Base-by-base conservation (phyloP, 148 eudicot genomes). In the Rhododendron simsii region DNA sequence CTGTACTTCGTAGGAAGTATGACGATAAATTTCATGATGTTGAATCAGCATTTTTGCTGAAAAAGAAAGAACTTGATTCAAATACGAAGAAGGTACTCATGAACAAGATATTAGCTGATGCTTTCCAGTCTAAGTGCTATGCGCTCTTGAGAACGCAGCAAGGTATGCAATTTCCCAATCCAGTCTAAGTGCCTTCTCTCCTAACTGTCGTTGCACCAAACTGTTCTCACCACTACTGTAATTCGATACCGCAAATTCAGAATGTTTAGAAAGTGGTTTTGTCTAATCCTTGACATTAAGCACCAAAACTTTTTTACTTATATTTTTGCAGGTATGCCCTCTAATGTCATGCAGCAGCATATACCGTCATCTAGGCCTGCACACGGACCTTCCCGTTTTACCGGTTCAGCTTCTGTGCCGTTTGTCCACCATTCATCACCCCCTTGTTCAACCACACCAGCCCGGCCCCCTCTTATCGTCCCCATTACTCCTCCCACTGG, bases 21-120 rank as follows among this genome's bases (percentile, higher is more conserved):
- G 92, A 89, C 41, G 85, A 83, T 80, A 93, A 88, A 88, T 87
- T 86, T 78, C 86, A 92, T 89, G 94, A 91, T 59, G 92, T 91
- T 39, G 98, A 95, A 78, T 84, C 93, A 61, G 88, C 91, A 79
- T 92, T 89, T 89, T 65, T 84, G 84, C 86, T 44, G 79, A 92
- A 88, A 87, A 96, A 86, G 90, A 89, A 90, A 28, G 95, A 92
- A 85, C 87, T 94, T 63, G 98, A 95, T 50, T 41, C 53, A 48
- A 91, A 87, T 88, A 87, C 85, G 47, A 86, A 87, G 55, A 92
- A 84, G 85, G 94, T 94, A 67, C 77, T 85, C 85, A 90, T 92
- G 95, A 93, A 93, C 86, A 93, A 91, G 88, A 84, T 87, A 37
- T 89, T 96, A 86, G 99, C 98, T 39, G 94, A 92, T 67, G 94